Conservation (phyloP, 1,284 basidiomycete genomes). For the Pisolithus thermaeus region DNA sequence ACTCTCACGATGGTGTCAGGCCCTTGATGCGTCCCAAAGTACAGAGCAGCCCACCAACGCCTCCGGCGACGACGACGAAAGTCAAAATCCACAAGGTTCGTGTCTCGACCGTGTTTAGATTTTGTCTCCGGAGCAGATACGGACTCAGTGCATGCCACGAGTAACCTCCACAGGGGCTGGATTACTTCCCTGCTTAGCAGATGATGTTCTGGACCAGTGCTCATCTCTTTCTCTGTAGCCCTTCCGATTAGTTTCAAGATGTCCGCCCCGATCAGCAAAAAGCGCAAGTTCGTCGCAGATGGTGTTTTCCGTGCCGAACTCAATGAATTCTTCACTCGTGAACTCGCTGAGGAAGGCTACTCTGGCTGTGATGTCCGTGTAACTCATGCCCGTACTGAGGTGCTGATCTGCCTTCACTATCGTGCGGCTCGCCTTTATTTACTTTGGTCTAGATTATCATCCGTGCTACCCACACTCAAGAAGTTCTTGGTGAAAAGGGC, state of each 20-base stretch:
- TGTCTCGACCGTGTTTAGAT: conserved; percentile 3
- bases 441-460: conserved; percentile 85
- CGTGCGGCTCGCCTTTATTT: conserved; percentile 1
- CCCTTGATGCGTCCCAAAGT: background rate
- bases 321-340: conserved; percentile 98
- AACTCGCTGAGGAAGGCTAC: conserved; percentile 99
- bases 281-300: conserved; percentile 97
- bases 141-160: background rate
- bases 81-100: conserved; percentile 20
- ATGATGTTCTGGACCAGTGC: conserved; percentile 15
- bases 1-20: background rate
- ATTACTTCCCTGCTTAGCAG: conserved; percentile 10
- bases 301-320: conserved; percentile 98
- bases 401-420: conserved; percentile 26
- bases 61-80: conserved; percentile 12
- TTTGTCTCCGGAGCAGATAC: background rate
- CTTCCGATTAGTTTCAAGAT: conserved; percentile 37
- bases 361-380: conserved; percentile 99
- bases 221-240: conserved; percentile 19
- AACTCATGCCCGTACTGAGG: conserved; percentile 98
- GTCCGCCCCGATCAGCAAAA: conserved; percentile 88
- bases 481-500: conserved; percentile 99
- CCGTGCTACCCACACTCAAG: conserved; percentile 99
- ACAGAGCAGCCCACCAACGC: conserved; percentile 12
- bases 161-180: conserved; percentile 14